Conservation (phyloP, 2,329 filamentous ascomycete genomes). For the Pseudocercospora fuligena region DNA sequence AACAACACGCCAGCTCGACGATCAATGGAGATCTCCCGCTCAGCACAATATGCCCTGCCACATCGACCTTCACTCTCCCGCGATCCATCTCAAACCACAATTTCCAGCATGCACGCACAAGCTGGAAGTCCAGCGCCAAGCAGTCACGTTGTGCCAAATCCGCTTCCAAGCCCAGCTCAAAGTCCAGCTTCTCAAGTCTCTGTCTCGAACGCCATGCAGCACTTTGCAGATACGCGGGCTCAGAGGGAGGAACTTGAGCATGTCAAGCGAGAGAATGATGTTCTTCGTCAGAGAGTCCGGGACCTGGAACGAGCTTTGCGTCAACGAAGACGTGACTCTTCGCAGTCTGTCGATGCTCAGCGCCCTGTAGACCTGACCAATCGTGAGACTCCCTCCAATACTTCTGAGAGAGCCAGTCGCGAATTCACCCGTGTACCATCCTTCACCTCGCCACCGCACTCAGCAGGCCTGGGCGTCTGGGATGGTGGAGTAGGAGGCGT, state of each 20-base stretch:
- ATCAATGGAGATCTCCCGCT: slow-evolving; percentile 36
- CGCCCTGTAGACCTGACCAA: slow-evolving; percentile 8
- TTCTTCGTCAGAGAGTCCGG: slow-evolving; percentile 52
- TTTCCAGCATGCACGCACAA: slow-evolving; percentile 35
- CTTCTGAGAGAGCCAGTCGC: not conserved
- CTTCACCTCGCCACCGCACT: slow-evolving; percentile 24
- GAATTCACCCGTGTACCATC: slow-evolving; percentile 22
- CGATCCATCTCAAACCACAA: slow-evolving; percentile 34
- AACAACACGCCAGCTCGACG: slow-evolving; percentile 42
- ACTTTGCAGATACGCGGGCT: slow-evolving; percentile 48
- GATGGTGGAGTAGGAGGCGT: slow-evolving; percentile 41
- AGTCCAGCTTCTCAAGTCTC: slow-evolving; percentile 22
- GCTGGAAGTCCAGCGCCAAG: slow-evolving; percentile 30
- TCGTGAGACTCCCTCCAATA: not conserved
- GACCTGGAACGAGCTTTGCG: slow-evolving; percentile 51
- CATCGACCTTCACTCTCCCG: slow-evolving; percentile 42
- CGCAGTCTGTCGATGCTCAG: slow-evolving; percentile 35
- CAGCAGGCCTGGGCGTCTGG: slow-evolving; percentile 35
- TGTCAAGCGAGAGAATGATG: slow-evolving; percentile 56
- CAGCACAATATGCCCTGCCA: slow-evolving; percentile 34
- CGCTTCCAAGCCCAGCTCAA: slow-evolving; percentile 30
- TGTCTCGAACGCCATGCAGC: slow-evolving; percentile 33
- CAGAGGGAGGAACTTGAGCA: slow-evolving; percentile 54
- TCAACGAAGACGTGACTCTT: slow-evolving; percentile 38
- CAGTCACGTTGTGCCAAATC: slow-evolving; percentile 20